Evolutionary conservation across 306 rosid genomes (phyloP), one percentile per base, ranked within the genome.

Genomic region (Citrullus colocynthis): DNA sequence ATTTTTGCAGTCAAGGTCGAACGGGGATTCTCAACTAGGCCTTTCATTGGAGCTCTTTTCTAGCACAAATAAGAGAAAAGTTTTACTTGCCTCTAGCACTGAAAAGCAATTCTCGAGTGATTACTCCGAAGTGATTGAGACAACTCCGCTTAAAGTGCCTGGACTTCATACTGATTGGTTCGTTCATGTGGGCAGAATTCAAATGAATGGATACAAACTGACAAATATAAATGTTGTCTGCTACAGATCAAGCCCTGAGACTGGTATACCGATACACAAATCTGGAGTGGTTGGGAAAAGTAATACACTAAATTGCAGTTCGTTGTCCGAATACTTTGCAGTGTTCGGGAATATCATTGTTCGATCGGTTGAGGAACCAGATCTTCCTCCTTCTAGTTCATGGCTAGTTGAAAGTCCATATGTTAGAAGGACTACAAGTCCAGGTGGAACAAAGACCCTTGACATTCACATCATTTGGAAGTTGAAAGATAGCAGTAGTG

Each of bases 401-500:
- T 95, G 99, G 97, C 76, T 81, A 59, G 96, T 95, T 18, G 83
- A 85, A 69, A 86, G 87, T 24, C 74, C 85, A 39, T 60, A 63
- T 78, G 76, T 88, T 80, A 84, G 86, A 79, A 87, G 97, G 97
- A 78, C 84, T 21, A 28, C 85, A 10, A 78, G 77, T 52, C 45
- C 96, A 61, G 79, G 77, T 15, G 87, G 80, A 77, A 74, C 88
- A 48, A 88, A 80, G 85, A 82, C 32, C 39, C 88, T 92, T n/a
- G 81, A 84, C 78, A 39, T 89, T 49, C 86, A 92, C 80, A 81
- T 95, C 84, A 57, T 77, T n/a, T 95, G 99, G 99, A 85, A 83
- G 61, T 62, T 87, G 85, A 88, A 82, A 85, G 82, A 87, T 78
- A 88, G 83, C 51, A 81, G 56, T 15, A 76, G 18, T 1, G 36